Percentiles rank a stretch among this genome's conserved stretches.
These are phyloP conservation scores for Aristolochia contorta DNA, from an alignment of 164 flowering plant genomes.

Conservation along the genomic window DNA sequence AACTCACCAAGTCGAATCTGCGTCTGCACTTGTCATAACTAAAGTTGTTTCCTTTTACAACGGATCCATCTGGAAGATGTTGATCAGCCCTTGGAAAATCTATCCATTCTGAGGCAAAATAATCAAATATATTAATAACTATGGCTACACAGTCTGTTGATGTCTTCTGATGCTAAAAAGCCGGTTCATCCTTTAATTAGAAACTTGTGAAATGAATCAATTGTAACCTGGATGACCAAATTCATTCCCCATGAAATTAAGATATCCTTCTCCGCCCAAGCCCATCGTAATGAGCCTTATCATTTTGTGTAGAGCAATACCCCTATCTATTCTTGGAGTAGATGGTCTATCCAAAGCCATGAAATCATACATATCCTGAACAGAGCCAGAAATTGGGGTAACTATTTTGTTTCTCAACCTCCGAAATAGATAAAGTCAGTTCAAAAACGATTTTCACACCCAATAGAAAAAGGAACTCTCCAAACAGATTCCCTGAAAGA, in stretches of 20 bases:
- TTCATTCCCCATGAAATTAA: constrained; percentile 99
- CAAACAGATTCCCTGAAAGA: too few species aligned
- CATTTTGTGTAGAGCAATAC: constrained; percentile 99
- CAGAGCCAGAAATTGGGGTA: constrained; percentile 1
- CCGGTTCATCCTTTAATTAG: too few species aligned
- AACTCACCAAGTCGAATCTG: constrained; percentile 91
- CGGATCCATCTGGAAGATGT: constrained; percentile 66
- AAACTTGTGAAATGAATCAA: background rate
- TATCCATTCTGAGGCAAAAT: constrained; percentile 64
- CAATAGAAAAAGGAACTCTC: too few species aligned
- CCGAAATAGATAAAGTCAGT: too few species aligned
- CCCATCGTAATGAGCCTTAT: constrained; percentile 97
- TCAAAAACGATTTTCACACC: too few species aligned
- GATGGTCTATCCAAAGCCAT: constrained; percentile 92
- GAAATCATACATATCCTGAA: constrained; percentile 99
- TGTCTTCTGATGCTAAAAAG: background rate
- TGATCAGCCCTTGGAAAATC: constrained; percentile 92
- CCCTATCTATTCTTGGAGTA: constrained; percentile 85
- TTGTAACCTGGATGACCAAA: constrained; percentile 98
- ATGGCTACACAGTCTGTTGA: background rate
- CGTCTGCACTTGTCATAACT: constrained; percentile 95
- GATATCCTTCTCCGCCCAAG: constrained; percentile 96
- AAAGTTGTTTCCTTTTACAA: constrained; percentile 62
- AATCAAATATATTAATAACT: constrained; percentile 1
- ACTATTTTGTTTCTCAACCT: background rate